Conservation (phyloP, 1,139 yeast genomes). For the Saccharomycopsis phalli region DNA sequence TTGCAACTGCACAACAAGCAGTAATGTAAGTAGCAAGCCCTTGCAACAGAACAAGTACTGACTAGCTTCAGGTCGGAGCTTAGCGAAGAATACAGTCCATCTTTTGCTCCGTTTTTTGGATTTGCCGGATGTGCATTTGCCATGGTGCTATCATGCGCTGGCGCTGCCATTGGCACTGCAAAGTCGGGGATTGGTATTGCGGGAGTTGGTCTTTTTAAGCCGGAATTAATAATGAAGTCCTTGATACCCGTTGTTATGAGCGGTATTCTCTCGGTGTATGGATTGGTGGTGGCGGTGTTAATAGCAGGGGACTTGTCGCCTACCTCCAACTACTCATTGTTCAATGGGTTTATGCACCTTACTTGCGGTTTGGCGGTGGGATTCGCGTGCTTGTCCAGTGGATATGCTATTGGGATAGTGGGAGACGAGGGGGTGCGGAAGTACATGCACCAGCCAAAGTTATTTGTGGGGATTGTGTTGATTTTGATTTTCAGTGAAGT, state of each 20-base stretch:
- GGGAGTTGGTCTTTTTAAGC: slow-evolving; percentile 80
- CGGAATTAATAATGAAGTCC: slow-evolving; percentile 75
- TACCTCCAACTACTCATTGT: slow-evolving; percentile 65
- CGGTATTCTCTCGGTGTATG: slow-evolving; percentile 95
- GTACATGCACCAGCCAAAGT: slow-evolving; percentile 91
- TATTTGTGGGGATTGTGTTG: slow-evolving; percentile 94
- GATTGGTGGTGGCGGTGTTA: slow-evolving; percentile 89
- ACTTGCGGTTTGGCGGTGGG: slow-evolving; percentile 96
- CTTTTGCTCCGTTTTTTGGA: slow-evolving; percentile 91
- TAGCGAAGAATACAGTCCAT: slow-evolving; percentile 60
- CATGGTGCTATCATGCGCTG: slow-evolving; percentile 81
- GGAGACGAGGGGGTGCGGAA: slow-evolving; percentile 99
- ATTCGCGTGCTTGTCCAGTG: slow-evolving; percentile 93
- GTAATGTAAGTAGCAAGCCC: background rate
- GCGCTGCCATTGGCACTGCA: slow-evolving; percentile 98
- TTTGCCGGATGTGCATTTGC: slow-evolving; percentile 95
- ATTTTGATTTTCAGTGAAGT: slow-evolving; percentile 98
- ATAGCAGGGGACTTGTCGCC: slow-evolving; percentile 91
- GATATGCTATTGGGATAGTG: slow-evolving; percentile 96
- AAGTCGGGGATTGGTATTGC: slow-evolving; percentile 97
- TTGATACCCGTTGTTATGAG: slow-evolving; percentile 95
- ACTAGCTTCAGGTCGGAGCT: slow-evolving; percentile 23
- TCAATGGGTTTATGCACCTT: slow-evolving; percentile 94
- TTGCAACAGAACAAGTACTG: background rate
- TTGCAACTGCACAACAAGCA: no score